Evolutionary conservation across 106 monocot species (phyloP).

Genomic region (Phalaenopsis equestris): DNA sequence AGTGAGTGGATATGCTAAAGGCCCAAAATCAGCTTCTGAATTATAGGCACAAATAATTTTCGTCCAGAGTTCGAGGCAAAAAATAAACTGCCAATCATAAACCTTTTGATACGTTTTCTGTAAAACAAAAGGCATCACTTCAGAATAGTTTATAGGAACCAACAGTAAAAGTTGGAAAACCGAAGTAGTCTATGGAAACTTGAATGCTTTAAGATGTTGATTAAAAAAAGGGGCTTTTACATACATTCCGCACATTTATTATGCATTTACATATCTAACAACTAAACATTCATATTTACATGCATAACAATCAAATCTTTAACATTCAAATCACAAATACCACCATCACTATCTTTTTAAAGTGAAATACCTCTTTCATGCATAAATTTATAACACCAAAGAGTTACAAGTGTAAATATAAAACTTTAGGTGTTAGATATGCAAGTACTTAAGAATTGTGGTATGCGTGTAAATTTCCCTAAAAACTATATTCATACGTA

Average conservation of each 20-base stretch:
- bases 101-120: conserved; percentile 90
- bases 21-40: conserved; percentile 69
- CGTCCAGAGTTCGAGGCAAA: conserved; percentile 94
- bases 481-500: background rate
- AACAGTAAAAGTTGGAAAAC: background rate
- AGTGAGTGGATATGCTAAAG: conserved; percentile 83
- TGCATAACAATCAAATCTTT: no score
- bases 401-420: no score
- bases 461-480: no score
- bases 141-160: background rate
- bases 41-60: conserved; percentile 58
- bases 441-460: no score
- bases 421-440: no score
- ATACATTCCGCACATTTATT: no score
- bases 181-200: background rate
- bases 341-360: no score
- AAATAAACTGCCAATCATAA: conserved; percentile 92
- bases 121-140: background rate
- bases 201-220: background rate
- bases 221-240: background rate
- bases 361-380: no score
- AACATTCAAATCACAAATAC: no score
- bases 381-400: no score
- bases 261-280: no score
- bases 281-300: no score